Evolutionary conservation across 768 basidiomycete species (phyloP).

Genomic region (Gyrodon lividus): DNA sequence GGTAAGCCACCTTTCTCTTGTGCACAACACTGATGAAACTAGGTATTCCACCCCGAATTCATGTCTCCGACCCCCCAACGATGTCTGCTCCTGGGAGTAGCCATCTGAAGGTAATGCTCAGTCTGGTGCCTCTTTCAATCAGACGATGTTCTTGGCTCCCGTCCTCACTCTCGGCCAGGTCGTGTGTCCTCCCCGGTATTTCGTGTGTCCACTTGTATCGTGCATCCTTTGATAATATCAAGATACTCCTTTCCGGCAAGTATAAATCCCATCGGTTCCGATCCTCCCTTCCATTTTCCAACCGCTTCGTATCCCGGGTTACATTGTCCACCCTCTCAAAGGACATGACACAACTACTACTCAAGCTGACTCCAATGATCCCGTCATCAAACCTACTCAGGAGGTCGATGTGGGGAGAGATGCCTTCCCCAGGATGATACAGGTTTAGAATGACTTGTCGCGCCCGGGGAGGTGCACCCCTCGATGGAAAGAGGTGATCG

Average conservation of each 20-base stretch:
- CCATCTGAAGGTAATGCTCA: conserved; percentile 90
- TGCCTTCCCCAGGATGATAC: conserved; percentile 88
- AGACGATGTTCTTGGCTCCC: conserved; percentile 28
- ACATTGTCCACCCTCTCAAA: conserved; percentile 43
- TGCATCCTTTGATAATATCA: conserved; percentile 78
- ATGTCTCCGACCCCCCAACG: conserved; percentile 51
- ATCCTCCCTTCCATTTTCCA: conserved; percentile 1
- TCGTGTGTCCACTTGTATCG: conserved; percentile 89
- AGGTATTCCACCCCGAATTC: conserved; percentile 6
- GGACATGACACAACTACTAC: conserved; percentile 78
- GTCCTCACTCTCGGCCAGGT: conserved; percentile 49
- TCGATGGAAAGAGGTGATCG: conserved; percentile 58
- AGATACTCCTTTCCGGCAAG: conserved; percentile 71
- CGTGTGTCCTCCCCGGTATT: conserved; percentile 62
- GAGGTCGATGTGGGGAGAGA: conserved; percentile 85
- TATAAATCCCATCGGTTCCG: conserved; percentile 47
- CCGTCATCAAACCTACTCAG: conserved; percentile 83
- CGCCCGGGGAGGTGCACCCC: conserved; percentile 40
- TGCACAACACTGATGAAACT: conserved; percentile 1
- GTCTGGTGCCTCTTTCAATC: conserved; percentile 53
- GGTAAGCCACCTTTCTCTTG: conserved; percentile 1
- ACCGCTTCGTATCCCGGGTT: background rate
- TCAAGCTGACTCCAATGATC: conserved; percentile 84
- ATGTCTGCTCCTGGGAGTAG: conserved; percentile 81
- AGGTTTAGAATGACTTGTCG: conserved; percentile 90